A percentile compares a stretch with the other conserved stretches of the same genome.
Conservation (phyloP, 768 basidiomycete species). For the Suillus variegatus region DNA sequence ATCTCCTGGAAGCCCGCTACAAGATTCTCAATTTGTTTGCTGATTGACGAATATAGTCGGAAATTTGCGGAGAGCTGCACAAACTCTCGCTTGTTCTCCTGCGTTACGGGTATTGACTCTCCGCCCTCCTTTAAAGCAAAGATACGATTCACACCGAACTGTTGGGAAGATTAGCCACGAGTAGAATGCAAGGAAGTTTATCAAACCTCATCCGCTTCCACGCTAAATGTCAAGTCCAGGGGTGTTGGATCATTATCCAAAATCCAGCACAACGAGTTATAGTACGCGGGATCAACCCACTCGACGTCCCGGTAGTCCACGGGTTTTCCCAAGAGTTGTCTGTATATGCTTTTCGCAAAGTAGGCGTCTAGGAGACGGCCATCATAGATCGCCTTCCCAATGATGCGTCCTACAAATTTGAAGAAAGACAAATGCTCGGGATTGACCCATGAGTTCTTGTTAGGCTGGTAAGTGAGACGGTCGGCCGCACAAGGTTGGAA, state of each 20-base stretch:
- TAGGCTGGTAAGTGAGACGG: conserved; percentile 93
- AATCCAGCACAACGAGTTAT: conserved; percentile 98
- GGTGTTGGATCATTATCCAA: conserved; percentile 90
- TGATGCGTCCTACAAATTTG: conserved; percentile 97
- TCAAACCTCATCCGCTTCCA: conserved; percentile 88
- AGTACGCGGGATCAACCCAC: conserved; percentile 98
- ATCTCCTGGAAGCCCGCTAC: conserved; percentile 95
- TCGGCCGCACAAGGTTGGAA: conserved; percentile 99
- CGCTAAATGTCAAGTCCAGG: conserved; percentile 90
- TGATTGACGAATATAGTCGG: conserved; percentile 90
- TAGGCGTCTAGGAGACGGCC: conserved; percentile 96
- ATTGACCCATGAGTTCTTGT: conserved; percentile 92
- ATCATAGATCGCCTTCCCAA: conserved; percentile 97
- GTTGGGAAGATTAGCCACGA: conserved; percentile 5
- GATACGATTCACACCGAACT: conserved; percentile 92
- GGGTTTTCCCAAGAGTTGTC: conserved; percentile 90
- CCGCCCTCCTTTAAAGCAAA: conserved; percentile 88
- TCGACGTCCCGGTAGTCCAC: conserved; percentile 97
- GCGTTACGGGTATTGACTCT: conserved; percentile 82
- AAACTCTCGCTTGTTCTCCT: conserved; percentile 96
- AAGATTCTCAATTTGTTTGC: conserved; percentile 91
- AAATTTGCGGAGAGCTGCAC: conserved; percentile 95
- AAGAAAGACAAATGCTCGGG: conserved; percentile 96
- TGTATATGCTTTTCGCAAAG: conserved; percentile 95
- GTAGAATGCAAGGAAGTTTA: conserved; percentile 1